phyloP scores from a whole-genome alignment of 2,329 filamentous ascomycete genomes.

The Pseudogymnoascus sp. region DNA sequence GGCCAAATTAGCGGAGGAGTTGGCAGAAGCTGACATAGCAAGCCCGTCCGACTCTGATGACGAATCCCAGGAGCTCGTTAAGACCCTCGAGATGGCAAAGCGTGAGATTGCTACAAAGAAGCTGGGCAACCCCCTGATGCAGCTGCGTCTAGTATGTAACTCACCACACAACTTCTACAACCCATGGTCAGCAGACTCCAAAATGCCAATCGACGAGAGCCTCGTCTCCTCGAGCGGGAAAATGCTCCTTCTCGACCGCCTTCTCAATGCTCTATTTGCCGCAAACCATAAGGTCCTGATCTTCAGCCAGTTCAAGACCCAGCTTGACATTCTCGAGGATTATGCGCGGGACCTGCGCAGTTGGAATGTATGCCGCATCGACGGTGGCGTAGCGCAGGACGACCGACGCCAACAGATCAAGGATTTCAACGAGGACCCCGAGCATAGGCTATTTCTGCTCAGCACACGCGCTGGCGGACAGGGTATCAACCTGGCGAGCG shows the following conservation, averaged over 20 bases:
- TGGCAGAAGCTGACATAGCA: conserved; percentile 36
- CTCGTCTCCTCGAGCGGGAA: conserved; percentile 86
- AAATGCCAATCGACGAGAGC: conserved; percentile 61
- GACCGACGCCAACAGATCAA: conserved; percentile 63
- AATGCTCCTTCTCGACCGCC: conserved; percentile 84
- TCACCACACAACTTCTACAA: conserved; percentile 95
- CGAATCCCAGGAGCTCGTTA: conserved; percentile 56
- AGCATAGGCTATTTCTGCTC: conserved; percentile 71
- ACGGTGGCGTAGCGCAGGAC: conserved; percentile 73
- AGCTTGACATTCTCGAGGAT: conserved; percentile 81
- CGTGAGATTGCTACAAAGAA: conserved; percentile 87
- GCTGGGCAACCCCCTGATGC: conserved; percentile 85
- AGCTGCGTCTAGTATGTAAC: conserved; percentile 86
- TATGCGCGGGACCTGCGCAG: conserved; percentile 70
- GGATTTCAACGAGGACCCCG: conserved; percentile 58
- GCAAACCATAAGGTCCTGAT: conserved; percentile 84
- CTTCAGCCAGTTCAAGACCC: conserved; percentile 93
- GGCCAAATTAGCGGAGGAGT: conserved; percentile 59
- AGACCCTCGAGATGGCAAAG: conserved; percentile 70
- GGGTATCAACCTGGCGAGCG: conserved; percentile 86
- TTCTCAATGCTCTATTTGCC: conserved; percentile 66
- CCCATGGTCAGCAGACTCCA: conserved; percentile 61
- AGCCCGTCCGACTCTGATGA: conserved; percentile 21
- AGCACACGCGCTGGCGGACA: conserved; percentile 89
- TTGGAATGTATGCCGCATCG: conserved; percentile 83